Conservation (phyloP, 208 protist genomes). For the Trypanosoma grayi region DNA sequence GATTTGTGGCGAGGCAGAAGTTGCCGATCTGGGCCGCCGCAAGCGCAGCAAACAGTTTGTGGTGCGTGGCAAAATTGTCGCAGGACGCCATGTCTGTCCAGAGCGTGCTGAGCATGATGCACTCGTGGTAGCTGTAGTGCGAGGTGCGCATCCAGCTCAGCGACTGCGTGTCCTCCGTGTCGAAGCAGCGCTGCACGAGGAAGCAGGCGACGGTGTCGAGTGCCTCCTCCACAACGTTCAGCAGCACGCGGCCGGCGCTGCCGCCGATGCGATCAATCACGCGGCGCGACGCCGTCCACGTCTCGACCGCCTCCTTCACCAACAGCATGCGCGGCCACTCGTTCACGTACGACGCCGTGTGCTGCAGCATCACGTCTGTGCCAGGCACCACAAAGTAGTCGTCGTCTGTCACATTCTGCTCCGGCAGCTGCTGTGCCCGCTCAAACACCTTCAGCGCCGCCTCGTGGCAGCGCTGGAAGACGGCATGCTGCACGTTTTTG, state of each 20-base stretch:
- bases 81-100: conserved; percentile 70
- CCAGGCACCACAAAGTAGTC: conserved; percentile 78
- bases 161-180: conserved; percentile 39
- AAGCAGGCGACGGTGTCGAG: conserved; percentile 63
- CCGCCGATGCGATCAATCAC: conserved; percentile 61
- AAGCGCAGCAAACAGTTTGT: conserved; percentile 58
- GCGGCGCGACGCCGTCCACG: conserved; percentile 67
- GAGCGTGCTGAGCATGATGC: conserved; percentile 78
- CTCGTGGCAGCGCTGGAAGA: conserved; percentile 87
- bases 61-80: conserved; percentile 51
- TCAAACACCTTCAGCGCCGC: conserved; percentile 77
- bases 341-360: conserved; percentile 73
- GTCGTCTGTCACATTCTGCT: conserved; percentile 51
- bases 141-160: conserved; percentile 66
- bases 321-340: conserved; percentile 84
- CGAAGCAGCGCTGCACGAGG: conserved; percentile 59
- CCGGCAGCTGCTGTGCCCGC: conserved; percentile 34
- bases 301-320: conserved; percentile 79
- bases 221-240: conserved; percentile 47
- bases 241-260: conserved; percentile 33
- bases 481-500: conserved; percentile 74
- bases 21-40: conserved; percentile 74
- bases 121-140: conserved; percentile 76
- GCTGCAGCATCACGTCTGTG: conserved; percentile 64
- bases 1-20: conserved; percentile 81